Percentiles rank a stretch among this genome's conserved stretches.
Evolutionary conservation across 768 basidiomycete species (phyloP).

Genomic region (Asterophora parasitica): DNA sequence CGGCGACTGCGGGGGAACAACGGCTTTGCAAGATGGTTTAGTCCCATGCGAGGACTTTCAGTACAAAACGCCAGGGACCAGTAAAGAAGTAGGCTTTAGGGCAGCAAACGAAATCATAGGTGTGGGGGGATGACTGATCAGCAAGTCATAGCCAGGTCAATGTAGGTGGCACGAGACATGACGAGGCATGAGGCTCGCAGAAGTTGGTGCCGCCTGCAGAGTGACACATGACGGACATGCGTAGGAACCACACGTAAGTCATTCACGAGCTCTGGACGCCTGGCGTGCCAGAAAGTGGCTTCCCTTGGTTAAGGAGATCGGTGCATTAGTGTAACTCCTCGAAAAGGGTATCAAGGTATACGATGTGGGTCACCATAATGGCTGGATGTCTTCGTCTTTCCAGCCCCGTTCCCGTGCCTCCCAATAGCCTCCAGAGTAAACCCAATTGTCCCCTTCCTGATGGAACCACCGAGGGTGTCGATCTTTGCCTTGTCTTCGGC

Average conservation of each 20-base stretch:
- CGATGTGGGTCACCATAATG: conserved; percentile 54
- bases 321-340: background rate
- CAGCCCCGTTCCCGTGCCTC: conserved; percentile 64
- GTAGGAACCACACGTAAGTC: background rate
- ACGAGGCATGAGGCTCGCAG: background rate
- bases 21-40: conserved; percentile 13
- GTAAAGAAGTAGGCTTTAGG: background rate
- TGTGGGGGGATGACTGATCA: background rate
- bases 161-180: background rate
- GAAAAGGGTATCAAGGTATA: background rate
- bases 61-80: background rate
- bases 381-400: conserved; percentile 43
- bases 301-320: conserved; percentile 3
- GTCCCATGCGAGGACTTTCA: background rate
- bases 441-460: conserved; percentile 65
- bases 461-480: conserved; percentile 72
- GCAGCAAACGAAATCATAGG: background rate
- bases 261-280: no score
- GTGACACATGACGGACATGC: background rate
- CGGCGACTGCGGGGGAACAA: conserved; percentile 21
- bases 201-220: background rate
- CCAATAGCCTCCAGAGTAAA: conserved; percentile 81
- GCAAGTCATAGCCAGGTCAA: background rate
- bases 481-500: conserved; percentile 59
- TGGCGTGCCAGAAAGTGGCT: background rate